A percentile compares a stretch with the other conserved stretches of the same genome.
Conservation (phyloP, 768 basidiomycete species). For the Hygrocybe punicea region DNA sequence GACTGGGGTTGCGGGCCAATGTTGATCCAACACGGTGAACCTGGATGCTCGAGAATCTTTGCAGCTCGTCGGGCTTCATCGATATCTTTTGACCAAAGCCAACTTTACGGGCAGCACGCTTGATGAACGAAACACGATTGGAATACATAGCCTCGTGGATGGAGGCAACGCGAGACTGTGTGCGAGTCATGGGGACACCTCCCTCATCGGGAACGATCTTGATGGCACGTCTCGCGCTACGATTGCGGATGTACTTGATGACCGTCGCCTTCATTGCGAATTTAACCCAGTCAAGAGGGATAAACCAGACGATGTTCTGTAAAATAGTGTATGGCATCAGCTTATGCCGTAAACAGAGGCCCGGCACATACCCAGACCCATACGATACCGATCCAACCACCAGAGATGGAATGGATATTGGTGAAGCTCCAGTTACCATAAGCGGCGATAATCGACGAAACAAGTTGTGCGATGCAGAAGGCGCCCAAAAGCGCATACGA, state of each 20-base stretch:
- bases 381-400: slow-evolving; percentile 95
- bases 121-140: slow-evolving; percentile 92
- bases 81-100: slow-evolving; percentile 79
- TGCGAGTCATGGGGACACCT: slow-evolving; percentile 77
- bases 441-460: slow-evolving; percentile 93
- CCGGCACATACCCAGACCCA: slow-evolving; percentile 83
- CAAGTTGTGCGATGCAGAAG: slow-evolving; percentile 89
- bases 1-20: slow-evolving; percentile 72
- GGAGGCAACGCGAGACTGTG: slow-evolving; percentile 84
- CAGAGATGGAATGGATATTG: slow-evolving; percentile 70
- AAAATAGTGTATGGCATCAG: slow-evolving; percentile 15
- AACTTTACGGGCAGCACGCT: slow-evolving; percentile 81
- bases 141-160: slow-evolving; percentile 91
- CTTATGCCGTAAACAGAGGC: not conserved
- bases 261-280: slow-evolving; percentile 93
- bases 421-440: slow-evolving; percentile 97
- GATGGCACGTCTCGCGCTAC: slow-evolving; percentile 45
- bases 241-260: slow-evolving; percentile 78
- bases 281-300: slow-evolving; percentile 93
- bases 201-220: slow-evolving; percentile 39
- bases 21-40: slow-evolving; percentile 73
- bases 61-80: slow-evolving; percentile 82
- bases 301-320: slow-evolving; percentile 93
- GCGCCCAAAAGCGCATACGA: slow-evolving; percentile 85
- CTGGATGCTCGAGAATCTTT: slow-evolving; percentile 84